Base-by-base conservation (phyloP, 164 flowering plant species). In the Amborella trichopoda region DNA sequence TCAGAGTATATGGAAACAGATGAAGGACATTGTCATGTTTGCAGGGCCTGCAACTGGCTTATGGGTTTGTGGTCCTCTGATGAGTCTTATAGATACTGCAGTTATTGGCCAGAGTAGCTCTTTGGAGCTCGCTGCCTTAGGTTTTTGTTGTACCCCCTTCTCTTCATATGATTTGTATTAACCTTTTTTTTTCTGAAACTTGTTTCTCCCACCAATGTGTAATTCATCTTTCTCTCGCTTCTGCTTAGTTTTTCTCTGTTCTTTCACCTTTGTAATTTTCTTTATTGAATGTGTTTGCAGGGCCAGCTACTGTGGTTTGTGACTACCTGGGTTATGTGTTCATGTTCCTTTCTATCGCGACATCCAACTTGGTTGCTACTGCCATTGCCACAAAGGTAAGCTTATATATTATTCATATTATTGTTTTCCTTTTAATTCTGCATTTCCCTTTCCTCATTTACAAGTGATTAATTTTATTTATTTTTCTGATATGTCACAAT, bases 261-360 rank as follows among this genome's bases (percentile, higher is more conserved):
- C n/a, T n/a, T n/a, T n/a, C n/a, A n/a, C n/a, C n/a, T n/a, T n/a
- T n/a, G n/a, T n/a, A n/a, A n/a, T n/a, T n/a, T n/a, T n/a, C n/a
- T n/a, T n/a, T n/a, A n/a, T n/a, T n/a, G n/a, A n/a, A n/a, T n/a
- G n/a, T n/a, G n/a, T n/a, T n/a, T n/a, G n/a, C 76, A 87, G 99
- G 99, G 22, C 99, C 99, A 0, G 96, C 67, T n/a, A 93, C 96
- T 3, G 99, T 85, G 52, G 48, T 93, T 14, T 85, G 96, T 46
- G 99, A 93, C 64, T 44, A 82, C 48, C 40, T 60, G 61, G 67
- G 84, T 49, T 83, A 73, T 55, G 73, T 70, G 32, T 93, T 93
- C 56, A 93, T 93, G 99, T 93, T 93, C 56, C 84, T 93, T 6
- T 84, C 96, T 1, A 72, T 88, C 57, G 95, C 94, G 26, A 88